Percentiles rank a stretch among this genome's conserved stretches.
Conservation (phyloP, 2,329 filamentous ascomycete species). For the Mycosphaerella sp. region DNA sequence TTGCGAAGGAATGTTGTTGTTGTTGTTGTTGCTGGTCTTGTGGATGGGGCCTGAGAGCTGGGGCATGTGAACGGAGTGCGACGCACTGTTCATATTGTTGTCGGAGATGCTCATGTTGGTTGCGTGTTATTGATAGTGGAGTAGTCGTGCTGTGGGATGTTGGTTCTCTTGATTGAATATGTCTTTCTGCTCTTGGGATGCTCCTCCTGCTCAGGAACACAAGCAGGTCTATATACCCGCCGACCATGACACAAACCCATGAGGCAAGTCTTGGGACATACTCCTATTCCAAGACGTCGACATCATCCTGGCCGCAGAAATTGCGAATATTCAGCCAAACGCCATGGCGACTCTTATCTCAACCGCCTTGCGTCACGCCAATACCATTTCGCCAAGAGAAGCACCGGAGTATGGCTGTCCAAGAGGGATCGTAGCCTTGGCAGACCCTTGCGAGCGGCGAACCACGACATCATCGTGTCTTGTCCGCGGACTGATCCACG, state of each 20-base stretch:
- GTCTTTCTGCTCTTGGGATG: background rate
- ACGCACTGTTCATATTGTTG: constrained; percentile 4
- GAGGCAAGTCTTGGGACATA: constrained; percentile 6
- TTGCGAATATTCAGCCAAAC: background rate
- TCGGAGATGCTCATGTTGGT: background rate
- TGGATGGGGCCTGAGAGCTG: constrained; percentile 2
- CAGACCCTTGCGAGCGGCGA: background rate
- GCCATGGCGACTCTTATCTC: constrained; percentile 5
- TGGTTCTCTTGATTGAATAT: background rate
- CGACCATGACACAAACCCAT: background rate
- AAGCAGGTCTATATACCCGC: background rate
- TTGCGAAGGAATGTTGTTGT: background rate
- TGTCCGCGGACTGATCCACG: constrained; percentile 6
- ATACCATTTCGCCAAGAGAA: background rate
- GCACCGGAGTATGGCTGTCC: background rate
- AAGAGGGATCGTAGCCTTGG: constrained; percentile 5
- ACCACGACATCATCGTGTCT: constrained; percentile 6
- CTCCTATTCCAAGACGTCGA: background rate
- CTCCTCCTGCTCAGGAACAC: background rate
- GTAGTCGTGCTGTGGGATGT: background rate
- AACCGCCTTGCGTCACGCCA: constrained; percentile 4
- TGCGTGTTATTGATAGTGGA: background rate
- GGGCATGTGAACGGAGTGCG: background rate
- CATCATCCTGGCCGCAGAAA: background rate
- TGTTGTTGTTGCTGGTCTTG: background rate